Base-by-base conservation (phyloP, 768 basidiomycete species). In the Imleria badia region DNA sequence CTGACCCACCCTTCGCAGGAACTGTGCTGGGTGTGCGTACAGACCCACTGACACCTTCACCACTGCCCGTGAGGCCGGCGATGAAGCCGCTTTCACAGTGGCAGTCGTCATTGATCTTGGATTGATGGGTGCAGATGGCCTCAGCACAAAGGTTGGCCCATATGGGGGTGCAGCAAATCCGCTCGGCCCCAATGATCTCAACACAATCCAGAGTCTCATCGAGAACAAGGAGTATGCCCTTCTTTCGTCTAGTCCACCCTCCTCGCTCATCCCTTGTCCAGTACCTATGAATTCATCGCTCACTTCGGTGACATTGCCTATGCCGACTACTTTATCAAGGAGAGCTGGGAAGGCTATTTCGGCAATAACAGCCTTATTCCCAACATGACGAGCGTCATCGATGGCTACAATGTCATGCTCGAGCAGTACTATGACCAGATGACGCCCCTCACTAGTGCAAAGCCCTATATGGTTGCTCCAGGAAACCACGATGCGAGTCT, bases 261-360 rank as follows among this genome's bases (percentile, higher is more conserved):
- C 15, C 3, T 49, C 13, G n/a, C 33, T 62, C 35, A 66, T 30
- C 10, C 15, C 13, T 15, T 19, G 6, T 12, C 3, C n/a, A 67
- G 64, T 15, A 66, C 66, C 11, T 68, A 47, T 19, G 59, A 69
- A 4, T 68, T 66, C 39, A 51, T 69, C 6, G 67, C 62, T 45
- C 67, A 68, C 26, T 59, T 45, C 11, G 66, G 66, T 6, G 66
- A 60, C 44, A 56, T 69, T 10, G 64, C 67, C 10, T 68, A 66
- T 26, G 38, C 67, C 6, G 66, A 69, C 48, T 69, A 68, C 52
- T 66, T 68, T 19, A 64, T 68, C 41, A 60, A 57, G 14, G 67
- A 68, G 38, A 68, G 66, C n/a, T 68, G 66, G 66, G 12, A 68
- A 43, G 67, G 66, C 26, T 68, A 68, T 51, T 68, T 68, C 40